Evolutionary conservation across 192 early-diverging fungal genomes (phyloP).

Genomic region (Blastocladiella britannica): DNA sequence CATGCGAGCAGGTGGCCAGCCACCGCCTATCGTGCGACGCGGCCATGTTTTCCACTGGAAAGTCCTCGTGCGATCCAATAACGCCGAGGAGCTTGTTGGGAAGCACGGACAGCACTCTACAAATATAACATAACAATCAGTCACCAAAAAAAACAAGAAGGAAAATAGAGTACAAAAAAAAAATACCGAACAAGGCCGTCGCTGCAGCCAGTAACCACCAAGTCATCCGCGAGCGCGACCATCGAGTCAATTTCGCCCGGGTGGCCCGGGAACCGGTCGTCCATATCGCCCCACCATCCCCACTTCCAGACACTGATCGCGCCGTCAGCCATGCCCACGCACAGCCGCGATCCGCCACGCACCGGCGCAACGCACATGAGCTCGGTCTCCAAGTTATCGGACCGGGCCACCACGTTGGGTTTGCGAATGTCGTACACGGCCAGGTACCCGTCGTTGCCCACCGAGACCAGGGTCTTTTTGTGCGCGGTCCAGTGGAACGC

Average conservation of each 20-base stretch:
- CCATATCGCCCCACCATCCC: constrained; percentile 79
- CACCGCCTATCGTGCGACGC: constrained; percentile 48
- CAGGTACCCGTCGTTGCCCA: constrained; percentile 76
- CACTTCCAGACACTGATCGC: constrained; percentile 70
- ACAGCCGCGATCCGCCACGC: constrained; percentile 56
- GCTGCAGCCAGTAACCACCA: constrained; percentile 69
- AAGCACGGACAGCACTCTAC: constrained; percentile 55
- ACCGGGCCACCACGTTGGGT: constrained; percentile 58
- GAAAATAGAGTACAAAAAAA: background rate
- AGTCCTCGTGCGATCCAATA: constrained; percentile 68
- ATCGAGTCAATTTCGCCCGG: constrained; percentile 76
- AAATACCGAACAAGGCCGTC: constrained; percentile 65
- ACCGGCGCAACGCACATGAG: constrained; percentile 49
- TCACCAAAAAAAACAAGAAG: background rate
- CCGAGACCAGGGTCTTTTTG: constrained; percentile 58
- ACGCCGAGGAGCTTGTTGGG: constrained; percentile 83
- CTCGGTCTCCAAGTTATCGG: constrained; percentile 90
- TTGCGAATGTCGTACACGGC: constrained; percentile 83
- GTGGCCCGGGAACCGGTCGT: constrained; percentile 86
- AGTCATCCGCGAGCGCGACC: constrained; percentile 58
- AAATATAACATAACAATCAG: background rate
- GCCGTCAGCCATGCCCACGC: constrained; percentile 81
- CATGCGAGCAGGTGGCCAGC: constrained; percentile 68
- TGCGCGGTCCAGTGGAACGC: constrained; percentile 50
- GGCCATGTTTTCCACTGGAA: constrained; percentile 69